Evolutionary conservation across 1,284 basidiomycete genomes (phyloP).

Genomic region (Cystobasidium slooffiae): DNA sequence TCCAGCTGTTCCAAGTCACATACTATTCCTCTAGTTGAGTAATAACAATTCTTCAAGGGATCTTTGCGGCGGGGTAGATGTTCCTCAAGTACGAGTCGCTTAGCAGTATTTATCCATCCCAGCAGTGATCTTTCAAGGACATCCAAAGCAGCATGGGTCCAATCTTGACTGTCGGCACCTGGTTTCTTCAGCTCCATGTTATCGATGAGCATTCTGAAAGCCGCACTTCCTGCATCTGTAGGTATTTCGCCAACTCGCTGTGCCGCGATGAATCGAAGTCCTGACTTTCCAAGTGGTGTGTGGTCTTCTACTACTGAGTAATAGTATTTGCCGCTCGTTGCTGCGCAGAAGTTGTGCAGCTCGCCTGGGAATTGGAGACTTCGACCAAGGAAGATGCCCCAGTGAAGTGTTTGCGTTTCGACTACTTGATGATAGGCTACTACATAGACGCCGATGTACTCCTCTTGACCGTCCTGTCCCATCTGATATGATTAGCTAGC

Average conservation of each 20-base stretch:
- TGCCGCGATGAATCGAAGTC: background rate
- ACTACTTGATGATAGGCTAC: background rate
- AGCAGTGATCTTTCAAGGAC: background rate
- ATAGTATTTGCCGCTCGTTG: background rate
- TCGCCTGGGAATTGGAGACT: background rate
- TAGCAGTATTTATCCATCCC: background rate
- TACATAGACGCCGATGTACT: background rate
- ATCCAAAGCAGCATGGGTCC: background rate
- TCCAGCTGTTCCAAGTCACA: background rate
- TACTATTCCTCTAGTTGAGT: background rate
- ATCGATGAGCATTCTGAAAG: background rate
- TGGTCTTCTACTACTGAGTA: background rate
- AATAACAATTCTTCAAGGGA: background rate
- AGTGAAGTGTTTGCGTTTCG: background rate
- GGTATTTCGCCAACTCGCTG: background rate
- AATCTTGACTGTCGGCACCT: slow-evolving; percentile 1
- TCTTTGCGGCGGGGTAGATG: background rate
- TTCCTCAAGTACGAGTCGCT: background rate
- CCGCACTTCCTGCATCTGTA: background rate
- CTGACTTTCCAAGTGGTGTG: background rate
- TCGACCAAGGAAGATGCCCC: background rate
- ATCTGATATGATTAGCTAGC: too few relatives aligned
- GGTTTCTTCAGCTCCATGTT: background rate
- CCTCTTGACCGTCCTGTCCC: too few relatives aligned
- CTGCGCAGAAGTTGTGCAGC: background rate